A percentile compares a stretch with the other conserved stretches of the same genome.
Conservation (phyloP, 306 rosid genomes). For the Pueraria montana region DNA sequence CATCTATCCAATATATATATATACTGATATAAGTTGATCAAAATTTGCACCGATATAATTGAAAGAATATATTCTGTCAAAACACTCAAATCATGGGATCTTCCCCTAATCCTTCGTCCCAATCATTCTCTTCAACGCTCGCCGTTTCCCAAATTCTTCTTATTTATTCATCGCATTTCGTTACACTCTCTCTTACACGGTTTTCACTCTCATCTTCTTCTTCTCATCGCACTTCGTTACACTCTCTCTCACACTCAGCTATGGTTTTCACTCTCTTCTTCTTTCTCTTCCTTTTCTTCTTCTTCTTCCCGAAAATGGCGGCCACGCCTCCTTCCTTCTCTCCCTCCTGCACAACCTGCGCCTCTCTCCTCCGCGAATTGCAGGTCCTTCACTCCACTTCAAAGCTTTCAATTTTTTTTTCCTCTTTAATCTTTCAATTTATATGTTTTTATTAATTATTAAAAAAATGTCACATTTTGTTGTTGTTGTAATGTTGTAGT, state of each 20-base stretch:
- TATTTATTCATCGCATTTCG: too few relatives aligned
- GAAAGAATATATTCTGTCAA: not conserved
- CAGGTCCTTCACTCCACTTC: constrained; percentile 59
- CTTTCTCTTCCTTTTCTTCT: not conserved
- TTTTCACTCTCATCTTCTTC: too few relatives aligned
- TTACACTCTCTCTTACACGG: too few relatives aligned
- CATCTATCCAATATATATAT: too few relatives aligned
- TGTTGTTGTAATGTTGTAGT: not conserved
- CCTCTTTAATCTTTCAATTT: not conserved
- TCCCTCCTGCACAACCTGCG: constrained; percentile 92
- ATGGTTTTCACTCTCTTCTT: constrained; percentile 47
- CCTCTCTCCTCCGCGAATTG: constrained; percentile 87
- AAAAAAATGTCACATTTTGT: not conserved
- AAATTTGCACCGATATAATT: too few relatives aligned
- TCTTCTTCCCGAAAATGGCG: constrained; percentile 52
- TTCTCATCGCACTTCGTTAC: constrained; percentile 11
- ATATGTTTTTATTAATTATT: not conserved
- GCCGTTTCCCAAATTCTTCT: not conserved
- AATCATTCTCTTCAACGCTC: constrained; percentile 39
- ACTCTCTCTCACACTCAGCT: constrained; percentile 1
- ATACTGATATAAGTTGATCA: too few relatives aligned
- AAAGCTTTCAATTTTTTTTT: not conserved
- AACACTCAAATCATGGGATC: constrained; percentile 47
- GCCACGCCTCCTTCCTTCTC: constrained; percentile 58
- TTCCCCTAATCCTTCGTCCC: not conserved